Evolutionary conservation across 371 early-diverging fungal species (phyloP).

Genomic region (Haplosporangium sp.): DNA sequence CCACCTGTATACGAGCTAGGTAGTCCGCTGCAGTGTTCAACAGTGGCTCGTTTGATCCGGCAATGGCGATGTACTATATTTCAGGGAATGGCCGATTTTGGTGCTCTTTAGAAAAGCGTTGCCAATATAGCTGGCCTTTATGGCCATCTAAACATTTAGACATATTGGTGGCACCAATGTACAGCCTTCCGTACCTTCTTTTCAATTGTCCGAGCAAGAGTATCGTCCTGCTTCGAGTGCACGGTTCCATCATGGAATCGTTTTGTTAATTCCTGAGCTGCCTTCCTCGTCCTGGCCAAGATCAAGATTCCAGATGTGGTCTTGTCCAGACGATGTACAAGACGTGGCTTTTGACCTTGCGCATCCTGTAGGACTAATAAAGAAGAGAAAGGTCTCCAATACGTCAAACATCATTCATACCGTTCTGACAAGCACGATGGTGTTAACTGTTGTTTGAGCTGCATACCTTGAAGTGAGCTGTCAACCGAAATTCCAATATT

Average conservation of each 20-base stretch:
- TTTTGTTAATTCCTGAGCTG: constrained; percentile 28
- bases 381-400: background rate
- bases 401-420: background rate
- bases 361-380: constrained; percentile 18
- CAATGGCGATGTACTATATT: constrained; percentile 23
- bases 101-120: background rate
- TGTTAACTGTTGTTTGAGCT: background rate
- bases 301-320: constrained; percentile 39
- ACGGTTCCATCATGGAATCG: constrained; percentile 27
- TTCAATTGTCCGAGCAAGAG: constrained; percentile 22
- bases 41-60: constrained; percentile 15
- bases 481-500: constrained; percentile 17
- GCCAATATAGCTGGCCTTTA: background rate
- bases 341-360: constrained; percentile 17
- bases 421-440: background rate
- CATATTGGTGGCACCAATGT: background rate
- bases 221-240: too few species aligned
- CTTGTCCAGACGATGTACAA: constrained; percentile 42
- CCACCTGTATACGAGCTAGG: background rate
- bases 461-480: constrained; percentile 20
- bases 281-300: constrained; percentile 38
- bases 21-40: background rate
- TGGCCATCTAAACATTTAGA: background rate
- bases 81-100: background rate
- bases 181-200: background rate